These are phyloP conservation scores for Zygosaccharomyces siamensis DNA, from an alignment of 805 yeast genomes.

Conservation along the genomic window DNA sequence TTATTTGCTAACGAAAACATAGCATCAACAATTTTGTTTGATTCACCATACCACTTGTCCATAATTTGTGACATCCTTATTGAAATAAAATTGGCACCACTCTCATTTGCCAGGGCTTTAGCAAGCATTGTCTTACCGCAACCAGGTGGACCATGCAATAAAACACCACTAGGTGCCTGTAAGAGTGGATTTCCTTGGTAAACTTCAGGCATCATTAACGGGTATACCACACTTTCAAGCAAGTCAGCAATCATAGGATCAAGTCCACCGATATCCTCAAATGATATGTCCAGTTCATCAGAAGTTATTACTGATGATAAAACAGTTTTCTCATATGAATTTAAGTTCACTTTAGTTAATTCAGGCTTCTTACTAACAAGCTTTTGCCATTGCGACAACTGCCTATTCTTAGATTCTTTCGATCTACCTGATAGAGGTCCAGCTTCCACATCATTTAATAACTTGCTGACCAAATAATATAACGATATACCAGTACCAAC, in stretches of 20 bases:
- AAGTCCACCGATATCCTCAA: conserved; percentile 84
- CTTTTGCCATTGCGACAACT: conserved; percentile 51
- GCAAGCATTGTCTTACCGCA: conserved; percentile 98
- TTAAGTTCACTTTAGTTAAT: conserved; percentile 43
- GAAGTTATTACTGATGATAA: conserved; percentile 79
- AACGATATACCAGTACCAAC: conserved; percentile 65
- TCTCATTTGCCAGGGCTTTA: conserved; percentile 86
- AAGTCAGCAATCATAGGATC: conserved; percentile 78
- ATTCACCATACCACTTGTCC: conserved; percentile 98
- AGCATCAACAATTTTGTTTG: conserved; percentile 90
- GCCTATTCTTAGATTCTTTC: conserved; percentile 58
- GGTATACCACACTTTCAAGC: conserved; percentile 82
- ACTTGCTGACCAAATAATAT: conserved; percentile 52
- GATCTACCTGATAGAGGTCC: conserved; percentile 41
- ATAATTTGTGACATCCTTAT: conserved; percentile 88
- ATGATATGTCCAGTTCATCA: conserved; percentile 69
- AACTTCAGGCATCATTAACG: conserved; percentile 71
- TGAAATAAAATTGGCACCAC: conserved; percentile 86
- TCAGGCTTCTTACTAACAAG: conserved; percentile 58
- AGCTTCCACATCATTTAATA: conserved; percentile 42
- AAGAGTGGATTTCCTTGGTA: conserved; percentile 68
- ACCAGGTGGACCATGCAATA: conserved; percentile 93
- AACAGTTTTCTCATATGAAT: conserved; percentile 72
- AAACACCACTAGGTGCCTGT: conserved; percentile 91
- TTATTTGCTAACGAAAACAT: conserved; percentile 84